phyloP scores from a whole-genome alignment of 768 basidiomycete species.

The Rubroboletus pulcherrimus region DNA sequence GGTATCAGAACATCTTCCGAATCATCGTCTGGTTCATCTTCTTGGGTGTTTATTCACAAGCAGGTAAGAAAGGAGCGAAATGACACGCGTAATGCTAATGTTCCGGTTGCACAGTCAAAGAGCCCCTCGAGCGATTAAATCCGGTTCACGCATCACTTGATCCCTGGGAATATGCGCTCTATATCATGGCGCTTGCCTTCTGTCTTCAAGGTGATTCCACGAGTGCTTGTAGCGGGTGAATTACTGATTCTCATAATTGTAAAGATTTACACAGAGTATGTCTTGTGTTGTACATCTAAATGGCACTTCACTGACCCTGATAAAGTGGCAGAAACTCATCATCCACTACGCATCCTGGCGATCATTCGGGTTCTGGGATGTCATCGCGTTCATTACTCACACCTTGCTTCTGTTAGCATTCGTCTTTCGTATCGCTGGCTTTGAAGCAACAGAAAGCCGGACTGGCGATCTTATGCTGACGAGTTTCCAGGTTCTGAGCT shows the following conservation, averaged over 20 bases:
- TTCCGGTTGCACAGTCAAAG: conserved; percentile 47
- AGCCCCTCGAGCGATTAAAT: conserved; percentile 71
- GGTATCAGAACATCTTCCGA: conserved; percentile 85
- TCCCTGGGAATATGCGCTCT: conserved; percentile 76
- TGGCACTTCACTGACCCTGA: neutral
- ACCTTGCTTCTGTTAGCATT: conserved; percentile 71
- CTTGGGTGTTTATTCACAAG: conserved; percentile 77
- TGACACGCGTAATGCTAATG: neutral
- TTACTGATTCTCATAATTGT: conserved; percentile 21
- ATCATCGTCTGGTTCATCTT: conserved; percentile 76
- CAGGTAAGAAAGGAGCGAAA: conserved; percentile 46
- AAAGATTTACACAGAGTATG: conserved; percentile 27
- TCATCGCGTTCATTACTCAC: conserved; percentile 70
- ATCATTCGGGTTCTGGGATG: conserved; percentile 79
- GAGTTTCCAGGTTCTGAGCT: conserved; percentile 89
- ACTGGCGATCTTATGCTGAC: conserved; percentile 43
- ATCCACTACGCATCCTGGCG: conserved; percentile 74
- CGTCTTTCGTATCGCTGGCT: conserved; percentile 60
- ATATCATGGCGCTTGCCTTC: conserved; percentile 75
- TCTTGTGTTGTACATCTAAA: neutral
- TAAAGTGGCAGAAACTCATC: conserved; percentile 66
- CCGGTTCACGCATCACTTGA: conserved; percentile 56
- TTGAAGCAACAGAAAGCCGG: conserved; percentile 35
- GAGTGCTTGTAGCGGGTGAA: conserved; percentile 33
- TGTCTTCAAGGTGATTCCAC: conserved; percentile 65